Percentiles rank a stretch among this genome's conserved stretches.
Evolutionary conservation across 345 rosid genomes (phyloP).

Genomic region (Cardiospermum halicacabum): DNA sequence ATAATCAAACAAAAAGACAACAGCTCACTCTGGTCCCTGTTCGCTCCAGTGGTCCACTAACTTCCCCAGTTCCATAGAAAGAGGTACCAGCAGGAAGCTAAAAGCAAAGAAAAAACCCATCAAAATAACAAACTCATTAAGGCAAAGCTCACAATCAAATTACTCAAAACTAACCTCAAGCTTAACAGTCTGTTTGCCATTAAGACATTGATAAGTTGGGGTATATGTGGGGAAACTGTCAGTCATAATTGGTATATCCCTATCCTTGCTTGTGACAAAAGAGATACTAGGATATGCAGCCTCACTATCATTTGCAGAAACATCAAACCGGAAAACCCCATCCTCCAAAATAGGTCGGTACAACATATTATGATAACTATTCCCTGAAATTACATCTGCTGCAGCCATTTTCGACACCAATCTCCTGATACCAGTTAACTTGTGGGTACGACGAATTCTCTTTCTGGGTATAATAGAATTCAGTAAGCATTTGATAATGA

Average conservation of each 20-base stretch:
- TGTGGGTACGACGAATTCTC: slow-evolving; percentile 8
- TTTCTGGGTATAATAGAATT: slow-evolving; percentile 39
- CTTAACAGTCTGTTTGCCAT: slow-evolving; percentile 58
- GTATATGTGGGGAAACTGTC: slow-evolving; percentile 39
- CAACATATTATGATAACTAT: too few relatives aligned
- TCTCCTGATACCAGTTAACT: background rate
- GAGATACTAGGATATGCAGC: slow-evolving; percentile 71
- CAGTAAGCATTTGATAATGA: slow-evolving; percentile 4
- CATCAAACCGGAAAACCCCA: slow-evolving; percentile 77
- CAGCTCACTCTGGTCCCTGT: slow-evolving; percentile 75
- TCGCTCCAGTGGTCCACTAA: slow-evolving; percentile 88
- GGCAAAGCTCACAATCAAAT: background rate
- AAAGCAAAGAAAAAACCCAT: slow-evolving; percentile 16
- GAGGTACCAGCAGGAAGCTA: slow-evolving; percentile 81
- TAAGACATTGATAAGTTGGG: slow-evolving; percentile 42
- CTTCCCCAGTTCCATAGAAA: slow-evolving; percentile 96
- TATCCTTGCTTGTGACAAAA: slow-evolving; percentile 40
- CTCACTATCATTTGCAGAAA: slow-evolving; percentile 45
- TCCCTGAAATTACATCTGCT: slow-evolving; percentile 26
- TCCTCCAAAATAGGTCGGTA: slow-evolving; percentile 67
- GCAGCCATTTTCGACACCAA: slow-evolving; percentile 22
- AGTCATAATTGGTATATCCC: slow-evolving; percentile 46
- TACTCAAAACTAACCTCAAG: slow-evolving; percentile 40
- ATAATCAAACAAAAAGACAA: slow-evolving; percentile 6
- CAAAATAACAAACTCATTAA: background rate